Percentiles rank a stretch among this genome's conserved stretches.
phyloP scores from a whole-genome alignment of 176 grass and related monocot species.

The Aegilops longissima region DNA sequence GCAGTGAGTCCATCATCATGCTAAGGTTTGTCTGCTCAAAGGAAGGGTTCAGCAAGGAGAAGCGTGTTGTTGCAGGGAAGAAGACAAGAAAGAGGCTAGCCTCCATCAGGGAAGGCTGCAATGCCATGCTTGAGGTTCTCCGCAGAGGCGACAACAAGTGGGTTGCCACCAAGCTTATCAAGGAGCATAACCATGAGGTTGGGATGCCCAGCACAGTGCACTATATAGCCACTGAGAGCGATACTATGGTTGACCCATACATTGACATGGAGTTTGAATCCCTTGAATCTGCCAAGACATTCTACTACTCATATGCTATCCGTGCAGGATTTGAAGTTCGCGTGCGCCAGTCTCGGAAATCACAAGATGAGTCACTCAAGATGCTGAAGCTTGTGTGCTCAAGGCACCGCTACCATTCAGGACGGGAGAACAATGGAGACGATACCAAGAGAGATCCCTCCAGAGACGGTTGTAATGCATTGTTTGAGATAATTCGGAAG shows the following conservation, averaged over 20 bases:
- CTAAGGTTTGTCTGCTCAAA: constrained; percentile 83
- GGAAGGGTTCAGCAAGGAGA: constrained; percentile 45
- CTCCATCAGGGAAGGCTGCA: constrained; percentile 94
- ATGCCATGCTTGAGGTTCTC: constrained; percentile 95
- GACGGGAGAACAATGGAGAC: constrained; percentile 61
- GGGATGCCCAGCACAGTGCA: constrained; percentile 22
- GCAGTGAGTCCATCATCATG: constrained; percentile 92
- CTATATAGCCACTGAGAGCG: constrained; percentile 14
- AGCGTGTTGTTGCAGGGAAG: constrained; percentile 55
- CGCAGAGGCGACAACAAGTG: constrained; percentile 71
- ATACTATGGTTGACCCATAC: constrained; percentile 56
- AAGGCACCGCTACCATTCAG: constrained; percentile 84
- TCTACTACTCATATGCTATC: constrained; percentile 19
- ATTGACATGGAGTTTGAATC: constrained; percentile 87
- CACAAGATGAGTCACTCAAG: constrained; percentile 85
- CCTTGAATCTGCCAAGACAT: constrained; percentile 51
- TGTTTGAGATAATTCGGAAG: constrained; percentile 93
- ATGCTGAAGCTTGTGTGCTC: constrained; percentile 99
- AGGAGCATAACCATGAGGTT: constrained; percentile 87
- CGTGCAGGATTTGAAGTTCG: constrained; percentile 79
- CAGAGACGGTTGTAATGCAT: constrained; percentile 72
- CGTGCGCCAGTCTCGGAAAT: constrained; percentile 80
- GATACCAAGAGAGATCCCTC: constrained; percentile 53
- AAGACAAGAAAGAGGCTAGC: constrained; percentile 79
- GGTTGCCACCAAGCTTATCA: constrained; percentile 92